These are phyloP conservation scores for Agarophyton chilense DNA, from an alignment of 23 red algal genomes.

Conservation along the genomic window DNA sequence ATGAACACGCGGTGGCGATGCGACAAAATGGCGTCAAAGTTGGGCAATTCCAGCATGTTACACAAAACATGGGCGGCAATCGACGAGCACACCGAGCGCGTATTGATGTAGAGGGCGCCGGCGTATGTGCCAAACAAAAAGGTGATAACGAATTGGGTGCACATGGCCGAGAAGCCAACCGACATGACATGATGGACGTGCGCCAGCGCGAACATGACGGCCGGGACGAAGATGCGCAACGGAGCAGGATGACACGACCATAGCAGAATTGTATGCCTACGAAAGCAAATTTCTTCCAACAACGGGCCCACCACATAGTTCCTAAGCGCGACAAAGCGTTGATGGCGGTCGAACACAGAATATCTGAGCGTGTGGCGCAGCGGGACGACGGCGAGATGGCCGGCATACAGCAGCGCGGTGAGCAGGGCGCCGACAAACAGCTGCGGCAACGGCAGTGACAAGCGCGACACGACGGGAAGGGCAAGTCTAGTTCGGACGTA, in stretches of 20 bases:
- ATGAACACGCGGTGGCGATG: slow-evolving; percentile 1
- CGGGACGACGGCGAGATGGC: slow-evolving; percentile 37
- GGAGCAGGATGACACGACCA: slow-evolving; percentile 36
- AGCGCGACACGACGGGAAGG: not conserved
- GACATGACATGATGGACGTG: slow-evolving; percentile 52
- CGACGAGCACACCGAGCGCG: slow-evolving; percentile 28
- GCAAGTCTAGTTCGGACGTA: slow-evolving; percentile 16
- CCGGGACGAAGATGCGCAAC: slow-evolving; percentile 15
- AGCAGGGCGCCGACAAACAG: slow-evolving; percentile 8
- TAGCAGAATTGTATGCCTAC: slow-evolving; percentile 22
- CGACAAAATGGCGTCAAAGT: slow-evolving; percentile 40
- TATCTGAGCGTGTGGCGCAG: not conserved
- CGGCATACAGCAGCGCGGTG: slow-evolving; percentile 41
- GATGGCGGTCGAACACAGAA: not conserved
- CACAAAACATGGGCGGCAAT: slow-evolving; percentile 48
- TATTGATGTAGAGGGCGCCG: slow-evolving; percentile 29
- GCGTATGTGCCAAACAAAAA: slow-evolving; percentile 61
- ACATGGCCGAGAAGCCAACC: not conserved
- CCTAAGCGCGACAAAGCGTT: slow-evolving; percentile 13
- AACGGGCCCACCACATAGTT: slow-evolving; percentile 58
- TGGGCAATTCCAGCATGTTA: slow-evolving; percentile 50
- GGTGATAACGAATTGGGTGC: slow-evolving; percentile 35
- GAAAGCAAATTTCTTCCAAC: slow-evolving; percentile 60
- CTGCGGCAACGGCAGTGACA: not conserved
- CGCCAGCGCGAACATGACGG: slow-evolving; percentile 49